Conservation (phyloP, 139 green algal genomes). For the Edaphochlamys debaryana region DNA sequence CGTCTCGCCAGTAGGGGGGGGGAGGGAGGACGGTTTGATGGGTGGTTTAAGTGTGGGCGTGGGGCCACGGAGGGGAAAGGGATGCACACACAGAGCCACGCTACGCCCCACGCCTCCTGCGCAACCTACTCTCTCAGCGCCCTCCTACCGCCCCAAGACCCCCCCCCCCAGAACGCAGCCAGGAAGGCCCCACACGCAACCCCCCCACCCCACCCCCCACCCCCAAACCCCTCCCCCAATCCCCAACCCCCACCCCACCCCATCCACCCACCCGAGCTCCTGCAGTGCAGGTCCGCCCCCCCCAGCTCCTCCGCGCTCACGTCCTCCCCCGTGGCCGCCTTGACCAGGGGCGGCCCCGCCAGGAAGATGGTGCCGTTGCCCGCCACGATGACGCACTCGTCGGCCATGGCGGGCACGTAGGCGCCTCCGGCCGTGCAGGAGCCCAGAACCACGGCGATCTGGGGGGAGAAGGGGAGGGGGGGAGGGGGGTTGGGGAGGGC, state of each 20-base stretch:
- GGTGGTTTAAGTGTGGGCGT: too few species aligned
- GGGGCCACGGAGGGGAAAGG: too few species aligned
- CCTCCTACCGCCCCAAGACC: too few species aligned
- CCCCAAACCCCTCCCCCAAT: too few species aligned
- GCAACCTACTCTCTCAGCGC: too few species aligned
- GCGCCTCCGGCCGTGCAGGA: constrained; percentile 94
- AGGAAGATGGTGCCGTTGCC: constrained; percentile 71
- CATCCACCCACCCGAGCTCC: constrained; percentile 36
- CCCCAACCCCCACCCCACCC: background rate
- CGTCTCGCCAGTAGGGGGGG: too few species aligned
- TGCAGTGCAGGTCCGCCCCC: constrained; percentile 88
- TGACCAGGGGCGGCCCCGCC: constrained; percentile 62
- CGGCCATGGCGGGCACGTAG: constrained; percentile 83
- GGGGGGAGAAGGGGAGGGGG: constrained; percentile 37
- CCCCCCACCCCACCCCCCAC: too few species aligned
- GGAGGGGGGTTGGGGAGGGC: background rate
- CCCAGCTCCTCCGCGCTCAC: constrained; percentile 94
- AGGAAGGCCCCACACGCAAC: too few species aligned
- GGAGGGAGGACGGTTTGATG: background rate
- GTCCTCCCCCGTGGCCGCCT: constrained; percentile 89
- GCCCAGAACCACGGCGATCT: constrained; percentile 93
- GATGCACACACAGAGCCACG: too few species aligned
- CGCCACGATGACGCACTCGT: constrained; percentile 86
- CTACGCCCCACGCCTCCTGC: too few species aligned
- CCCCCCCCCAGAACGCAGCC: too few species aligned